Conservation (phyloP, 495 filamentous ascomycete genomes). For the Daldinia concentrica region DNA sequence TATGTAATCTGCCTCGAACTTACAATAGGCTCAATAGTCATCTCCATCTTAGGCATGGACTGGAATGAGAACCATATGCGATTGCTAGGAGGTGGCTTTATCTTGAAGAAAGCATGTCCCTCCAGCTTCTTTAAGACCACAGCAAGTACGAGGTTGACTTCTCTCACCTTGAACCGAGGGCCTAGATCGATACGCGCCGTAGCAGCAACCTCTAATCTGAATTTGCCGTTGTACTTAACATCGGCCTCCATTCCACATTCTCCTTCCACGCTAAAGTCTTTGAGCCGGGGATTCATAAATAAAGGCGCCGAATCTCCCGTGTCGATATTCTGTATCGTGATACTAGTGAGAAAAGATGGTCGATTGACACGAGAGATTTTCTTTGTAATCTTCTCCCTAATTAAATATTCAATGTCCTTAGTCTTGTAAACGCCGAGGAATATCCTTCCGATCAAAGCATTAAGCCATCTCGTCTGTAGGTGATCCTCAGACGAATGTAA, state of each 20-base stretch:
- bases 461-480: constrained; percentile 91
- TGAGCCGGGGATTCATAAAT: constrained; percentile 87
- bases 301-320: constrained; percentile 88
- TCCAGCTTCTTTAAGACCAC: constrained; percentile 85
- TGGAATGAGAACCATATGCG: constrained; percentile 95
- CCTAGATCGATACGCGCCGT: constrained; percentile 92
- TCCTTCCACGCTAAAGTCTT: constrained; percentile 90
- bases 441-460: constrained; percentile 85
- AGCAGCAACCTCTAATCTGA: constrained; percentile 86
- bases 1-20: constrained; percentile 96
- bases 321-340: constrained; percentile 81
- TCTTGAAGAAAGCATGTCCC: constrained; percentile 82
- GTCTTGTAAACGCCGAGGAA: constrained; percentile 91
- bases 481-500: constrained; percentile 94
- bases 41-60: constrained; percentile 87
- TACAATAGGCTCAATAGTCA: constrained; percentile 93
- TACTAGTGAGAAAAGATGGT: constrained; percentile 84
- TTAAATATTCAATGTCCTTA: constrained; percentile 76
- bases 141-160: constrained; percentile 88
- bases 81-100: constrained; percentile 96
- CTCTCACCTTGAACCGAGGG: constrained; percentile 84
- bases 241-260: constrained; percentile 87
- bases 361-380: constrained; percentile 95
- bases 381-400: constrained; percentile 89
- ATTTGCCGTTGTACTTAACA: constrained; percentile 86